Percentiles rank a stretch among this genome's conserved stretches.
Conservation (phyloP, 1,284 basidiomycete species). For the Fereydounia khargensis region DNA sequence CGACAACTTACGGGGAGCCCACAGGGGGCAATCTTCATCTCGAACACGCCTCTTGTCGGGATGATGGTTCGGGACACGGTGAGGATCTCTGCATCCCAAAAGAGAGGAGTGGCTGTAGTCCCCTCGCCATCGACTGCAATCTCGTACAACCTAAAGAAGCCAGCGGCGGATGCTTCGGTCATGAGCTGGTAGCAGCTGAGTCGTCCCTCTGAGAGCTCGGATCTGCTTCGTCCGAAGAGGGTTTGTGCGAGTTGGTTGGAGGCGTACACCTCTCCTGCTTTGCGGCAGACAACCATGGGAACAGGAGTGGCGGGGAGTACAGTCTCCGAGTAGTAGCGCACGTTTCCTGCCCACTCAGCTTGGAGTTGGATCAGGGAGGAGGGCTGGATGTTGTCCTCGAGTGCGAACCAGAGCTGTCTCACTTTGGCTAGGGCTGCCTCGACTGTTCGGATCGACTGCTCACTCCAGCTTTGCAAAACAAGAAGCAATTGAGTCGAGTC, state of each 20-base stretch:
- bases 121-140: constrained; percentile 18
- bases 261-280: constrained; percentile 32
- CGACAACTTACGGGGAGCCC: no score
- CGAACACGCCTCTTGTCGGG: constrained; percentile 21
- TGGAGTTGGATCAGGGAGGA: constrained; percentile 34
- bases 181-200: constrained; percentile 32
- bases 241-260: constrained; percentile 25
- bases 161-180: constrained; percentile 32
- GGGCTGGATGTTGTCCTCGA: constrained; percentile 36
- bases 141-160: constrained; percentile 29
- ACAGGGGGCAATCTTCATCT: constrained; percentile 40
- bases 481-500: no score
- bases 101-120: constrained; percentile 12
- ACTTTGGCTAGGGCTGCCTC: constrained; percentile 28
- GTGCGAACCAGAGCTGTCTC: constrained; percentile 31
- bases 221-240: constrained; percentile 12
- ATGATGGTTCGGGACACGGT: constrained; percentile 5
- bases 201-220: constrained; percentile 21
- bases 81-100: constrained; percentile 34
- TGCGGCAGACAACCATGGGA: constrained; percentile 32
- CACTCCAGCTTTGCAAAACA: no score
- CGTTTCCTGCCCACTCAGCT: constrained; percentile 36
- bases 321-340: constrained; percentile 26
- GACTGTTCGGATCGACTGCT: constrained; percentile 26
- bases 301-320: constrained; percentile 29